Evolutionary conservation across 2,329 filamentous ascomycete species (phyloP).

Genomic region (Blastomyces emzantsi): DNA sequence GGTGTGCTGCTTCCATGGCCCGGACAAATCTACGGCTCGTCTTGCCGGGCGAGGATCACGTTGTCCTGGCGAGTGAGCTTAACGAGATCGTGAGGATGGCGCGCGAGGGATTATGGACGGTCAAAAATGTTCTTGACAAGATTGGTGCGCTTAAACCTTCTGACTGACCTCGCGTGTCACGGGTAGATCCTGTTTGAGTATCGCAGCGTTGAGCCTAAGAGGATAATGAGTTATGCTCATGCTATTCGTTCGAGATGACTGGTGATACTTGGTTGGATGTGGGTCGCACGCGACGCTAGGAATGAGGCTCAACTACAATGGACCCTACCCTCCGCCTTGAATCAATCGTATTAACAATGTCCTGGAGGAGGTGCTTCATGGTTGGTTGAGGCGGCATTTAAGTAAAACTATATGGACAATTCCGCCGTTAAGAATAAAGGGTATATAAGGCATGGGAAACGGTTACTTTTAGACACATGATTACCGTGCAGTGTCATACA

Average conservation of each 20-base stretch:
- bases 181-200: neutral
- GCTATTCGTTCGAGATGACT: neutral
- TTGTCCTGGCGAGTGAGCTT: slow-evolving; percentile 8
- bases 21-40: slow-evolving; percentile 11
- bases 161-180: slow-evolving; percentile 3
- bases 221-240: neutral
- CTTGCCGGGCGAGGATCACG: slow-evolving; percentile 9
- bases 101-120: slow-evolving; percentile 4
- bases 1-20: slow-evolving; percentile 15
- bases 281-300: neutral
- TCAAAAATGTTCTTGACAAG: slow-evolving; percentile 9
- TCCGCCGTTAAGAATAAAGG: neutral
- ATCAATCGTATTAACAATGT: no score
- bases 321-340: no score
- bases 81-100: neutral
- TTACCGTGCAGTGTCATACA: neutral
- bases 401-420: no score
- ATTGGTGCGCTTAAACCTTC: slow-evolving; percentile 2
- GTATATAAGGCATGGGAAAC: neutral
- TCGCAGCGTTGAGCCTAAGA: neutral
- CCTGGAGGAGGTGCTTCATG: no score
- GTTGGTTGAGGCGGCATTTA: no score
- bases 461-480: neutral
- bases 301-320: no score
- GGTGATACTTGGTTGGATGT: neutral